Percentiles rank a stretch among this genome's conserved stretches.
Conservation (phyloP, 2,329 filamentous ascomycete species). For the Aureobasidium leucospermi region DNA sequence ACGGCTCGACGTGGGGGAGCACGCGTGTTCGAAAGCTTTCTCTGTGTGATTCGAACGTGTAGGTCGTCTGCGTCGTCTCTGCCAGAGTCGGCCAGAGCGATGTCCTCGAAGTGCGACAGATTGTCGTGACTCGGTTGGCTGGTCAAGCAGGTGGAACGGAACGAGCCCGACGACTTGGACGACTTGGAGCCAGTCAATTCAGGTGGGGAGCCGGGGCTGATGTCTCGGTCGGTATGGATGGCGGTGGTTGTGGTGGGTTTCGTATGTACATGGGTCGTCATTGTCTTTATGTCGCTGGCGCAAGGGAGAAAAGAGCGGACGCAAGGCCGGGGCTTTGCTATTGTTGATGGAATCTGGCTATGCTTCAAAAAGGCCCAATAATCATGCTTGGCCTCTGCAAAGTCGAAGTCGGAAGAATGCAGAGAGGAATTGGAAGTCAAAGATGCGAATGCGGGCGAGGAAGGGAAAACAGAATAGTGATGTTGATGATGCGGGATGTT, state of each 20-base stretch:
- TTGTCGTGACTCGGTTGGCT: conserved; percentile 55
- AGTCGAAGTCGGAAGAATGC: not conserved
- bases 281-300: conserved; percentile 13
- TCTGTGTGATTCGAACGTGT: not conserved
- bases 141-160: conserved; percentile 70
- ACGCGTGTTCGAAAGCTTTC: not conserved
- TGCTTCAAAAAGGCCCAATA: conserved; percentile 6
- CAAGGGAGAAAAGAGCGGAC: conserved; percentile 15
- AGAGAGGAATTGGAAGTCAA: not conserved
- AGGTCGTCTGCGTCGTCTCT: conserved; percentile 19
- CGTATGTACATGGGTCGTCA: conserved; percentile 7
- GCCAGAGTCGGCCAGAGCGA: conserved; percentile 62
- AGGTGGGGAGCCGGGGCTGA: conserved; percentile 60
- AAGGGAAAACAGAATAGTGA: conserved; percentile 3
- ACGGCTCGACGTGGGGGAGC: conserved; percentile 1
- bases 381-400: conserved; percentile 11
- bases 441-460: not conserved
- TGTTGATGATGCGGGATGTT: not conserved
- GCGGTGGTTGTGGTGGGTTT: not conserved
- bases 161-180: conserved; percentile 69
- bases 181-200: conserved; percentile 80
- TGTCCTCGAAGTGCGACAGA: conserved; percentile 84
- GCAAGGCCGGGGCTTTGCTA: conserved; percentile 15
- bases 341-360: conserved; percentile 3
- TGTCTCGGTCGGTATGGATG: conserved; percentile 19